Conservation (phyloP, 768 basidiomycete species). For the Auriscalpium orientale region DNA sequence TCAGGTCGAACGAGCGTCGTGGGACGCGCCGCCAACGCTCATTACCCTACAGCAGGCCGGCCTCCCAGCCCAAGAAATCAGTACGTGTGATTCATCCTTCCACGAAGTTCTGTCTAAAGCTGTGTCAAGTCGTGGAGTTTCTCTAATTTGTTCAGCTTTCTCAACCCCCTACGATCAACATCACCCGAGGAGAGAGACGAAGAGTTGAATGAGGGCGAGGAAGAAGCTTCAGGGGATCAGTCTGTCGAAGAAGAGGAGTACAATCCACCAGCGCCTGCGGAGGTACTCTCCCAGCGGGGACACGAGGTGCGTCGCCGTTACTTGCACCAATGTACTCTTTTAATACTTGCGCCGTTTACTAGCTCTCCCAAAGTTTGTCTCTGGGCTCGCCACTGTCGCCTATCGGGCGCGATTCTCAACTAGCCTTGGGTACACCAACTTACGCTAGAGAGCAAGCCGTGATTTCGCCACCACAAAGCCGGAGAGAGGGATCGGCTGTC, state of each 20-base stretch:
- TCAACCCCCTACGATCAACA: constrained; percentile 40
- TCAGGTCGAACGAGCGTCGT: constrained; percentile 34
- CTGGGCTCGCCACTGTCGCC: constrained; percentile 3
- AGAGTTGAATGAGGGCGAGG: background rate
- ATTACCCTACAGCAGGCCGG: constrained; percentile 50
- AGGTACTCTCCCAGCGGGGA: constrained; percentile 16
- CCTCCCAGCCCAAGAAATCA: constrained; percentile 36
- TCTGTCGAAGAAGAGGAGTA: constrained; percentile 1
- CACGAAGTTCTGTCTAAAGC: constrained; percentile 7
- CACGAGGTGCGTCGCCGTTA: constrained; percentile 8
- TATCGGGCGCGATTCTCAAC: constrained; percentile 12
- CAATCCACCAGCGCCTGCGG: background rate
- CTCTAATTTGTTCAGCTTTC: constrained; percentile 38
- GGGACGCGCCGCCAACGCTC: constrained; percentile 20
- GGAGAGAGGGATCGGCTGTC: too few relatives aligned
- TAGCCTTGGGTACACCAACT: constrained; percentile 12
- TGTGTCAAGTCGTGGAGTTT: constrained; percentile 38
- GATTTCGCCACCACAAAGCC: too few relatives aligned
- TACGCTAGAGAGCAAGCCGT: background rate
- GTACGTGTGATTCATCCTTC: constrained; percentile 25
- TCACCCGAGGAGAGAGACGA: constrained; percentile 6
- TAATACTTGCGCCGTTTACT: too few relatives aligned
- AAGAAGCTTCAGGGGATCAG: constrained; percentile 2
- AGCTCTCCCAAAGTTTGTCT: background rate
- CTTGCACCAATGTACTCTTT: too few relatives aligned